Percentiles rank a stretch among this genome's conserved stretches.
These are phyloP conservation scores for Nepenthes alata DNA, from an alignment of 179 eudicot species.

Conservation along the genomic window DNA sequence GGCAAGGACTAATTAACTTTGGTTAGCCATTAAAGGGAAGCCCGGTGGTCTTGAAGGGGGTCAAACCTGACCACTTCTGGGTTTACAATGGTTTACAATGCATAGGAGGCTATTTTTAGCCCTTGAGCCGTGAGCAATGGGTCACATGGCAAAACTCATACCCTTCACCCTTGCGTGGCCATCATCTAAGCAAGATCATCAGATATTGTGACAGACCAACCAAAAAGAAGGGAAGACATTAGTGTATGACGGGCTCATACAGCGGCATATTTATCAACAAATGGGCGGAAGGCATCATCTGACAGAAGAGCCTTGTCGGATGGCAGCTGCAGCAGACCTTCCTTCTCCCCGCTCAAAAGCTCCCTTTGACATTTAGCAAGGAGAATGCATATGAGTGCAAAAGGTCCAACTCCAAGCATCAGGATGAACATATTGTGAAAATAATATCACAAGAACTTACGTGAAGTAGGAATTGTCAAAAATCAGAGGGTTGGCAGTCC, in stretches of 20 bases:
- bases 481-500: constrained; percentile 77
- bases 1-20: too few species aligned
- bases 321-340: constrained; percentile 83
- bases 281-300: constrained; percentile 74
- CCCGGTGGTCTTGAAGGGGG: neutral
- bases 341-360: constrained; percentile 80
- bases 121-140: too few species aligned
- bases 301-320: constrained; percentile 77
- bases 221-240: neutral
- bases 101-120: too few species aligned
- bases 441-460: constrained; percentile 19
- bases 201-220: too few species aligned
- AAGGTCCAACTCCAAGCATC: neutral
- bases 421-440: neutral
- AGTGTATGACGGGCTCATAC: constrained; percentile 20
- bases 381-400: neutral
- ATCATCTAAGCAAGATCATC: neutral
- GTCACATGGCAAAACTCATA: too few species aligned
- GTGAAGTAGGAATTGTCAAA: constrained; percentile 79
- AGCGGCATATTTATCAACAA: constrained; percentile 87
- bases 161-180: too few species aligned
- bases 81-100: too few species aligned
- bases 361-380: constrained; percentile 30
- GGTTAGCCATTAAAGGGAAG: neutral
- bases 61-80: too few species aligned